These are phyloP conservation scores for Zopfochytrium polystomum DNA, from an alignment of 371 early-diverging fungal species.

Conservation along the genomic window DNA sequence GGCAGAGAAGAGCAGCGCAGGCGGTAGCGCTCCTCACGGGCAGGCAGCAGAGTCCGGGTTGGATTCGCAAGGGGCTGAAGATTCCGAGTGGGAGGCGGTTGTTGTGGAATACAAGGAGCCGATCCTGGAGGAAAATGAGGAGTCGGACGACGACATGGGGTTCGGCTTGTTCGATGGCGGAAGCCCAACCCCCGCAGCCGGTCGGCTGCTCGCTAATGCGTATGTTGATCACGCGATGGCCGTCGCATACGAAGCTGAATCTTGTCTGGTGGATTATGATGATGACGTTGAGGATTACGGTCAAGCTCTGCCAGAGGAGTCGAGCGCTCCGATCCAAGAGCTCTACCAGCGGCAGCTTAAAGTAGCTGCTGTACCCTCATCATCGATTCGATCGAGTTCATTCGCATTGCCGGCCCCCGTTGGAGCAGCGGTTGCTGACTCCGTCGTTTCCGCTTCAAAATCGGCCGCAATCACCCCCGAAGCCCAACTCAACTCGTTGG, in stretches of 20 bases:
- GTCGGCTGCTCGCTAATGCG: too few relatives aligned
- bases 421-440: background rate
- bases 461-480: too few relatives aligned
- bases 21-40: background rate
- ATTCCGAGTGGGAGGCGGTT: background rate
- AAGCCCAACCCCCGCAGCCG: too few relatives aligned
- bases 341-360: background rate
- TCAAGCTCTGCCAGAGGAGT: conserved; percentile 1
- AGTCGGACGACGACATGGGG: background rate
- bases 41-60: background rate
- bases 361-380: background rate
- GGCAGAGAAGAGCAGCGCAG: background rate
- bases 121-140: background rate
- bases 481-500: background rate
- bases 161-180: background rate
- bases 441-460: background rate
- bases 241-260: too few relatives aligned
- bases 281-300: too few relatives aligned
- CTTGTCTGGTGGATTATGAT: too few relatives aligned
- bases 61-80: background rate
- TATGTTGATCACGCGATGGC: too few relatives aligned
- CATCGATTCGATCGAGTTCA: background rate
- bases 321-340: background rate
- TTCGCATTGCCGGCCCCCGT: background rate
- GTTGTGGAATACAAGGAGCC: background rate